A percentile compares a stretch with the other conserved stretches of the same genome.
Conservation (phyloP, 1,284 basidiomycete species). For the Microbotryum violaceum region DNA sequence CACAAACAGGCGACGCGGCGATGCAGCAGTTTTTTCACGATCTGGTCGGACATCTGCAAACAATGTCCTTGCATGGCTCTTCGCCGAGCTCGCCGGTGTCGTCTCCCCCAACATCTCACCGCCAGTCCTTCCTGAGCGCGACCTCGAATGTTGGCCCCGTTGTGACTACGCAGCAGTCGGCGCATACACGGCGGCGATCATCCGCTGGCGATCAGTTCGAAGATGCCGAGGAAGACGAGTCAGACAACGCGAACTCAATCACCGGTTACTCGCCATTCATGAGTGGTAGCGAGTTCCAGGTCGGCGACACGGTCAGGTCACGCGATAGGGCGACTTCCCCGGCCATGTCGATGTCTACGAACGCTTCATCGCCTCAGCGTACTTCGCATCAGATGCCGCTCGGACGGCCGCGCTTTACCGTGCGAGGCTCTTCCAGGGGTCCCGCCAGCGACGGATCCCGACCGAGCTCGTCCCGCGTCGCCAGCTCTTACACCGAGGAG, state of each 20-base stretch:
- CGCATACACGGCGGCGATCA: constrained; percentile 18
- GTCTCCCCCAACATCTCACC: constrained; percentile 36
- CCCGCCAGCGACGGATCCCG: neutral
- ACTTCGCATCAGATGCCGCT: neutral
- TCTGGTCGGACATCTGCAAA: constrained; percentile 68
- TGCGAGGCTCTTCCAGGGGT: constrained; percentile 16
- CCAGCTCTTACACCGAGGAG: constrained; percentile 11
- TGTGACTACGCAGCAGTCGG: constrained; percentile 7
- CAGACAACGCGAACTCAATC: constrained; percentile 35
- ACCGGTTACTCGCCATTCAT: constrained; percentile 19
- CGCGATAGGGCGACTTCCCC: constrained; percentile 4
- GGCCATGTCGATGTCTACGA: constrained; percentile 20
- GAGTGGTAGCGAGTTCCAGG: constrained; percentile 1
- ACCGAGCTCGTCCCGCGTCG: neutral
- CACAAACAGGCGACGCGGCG: constrained; percentile 57
- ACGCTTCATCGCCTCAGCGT: constrained; percentile 9
- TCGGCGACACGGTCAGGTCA: constrained; percentile 1
- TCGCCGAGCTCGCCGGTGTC: constrained; percentile 8
- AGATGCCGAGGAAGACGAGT: constrained; percentile 50
- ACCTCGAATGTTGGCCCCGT: constrained; percentile 13
- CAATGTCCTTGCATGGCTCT: constrained; percentile 50
- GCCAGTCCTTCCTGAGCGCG: constrained; percentile 18
- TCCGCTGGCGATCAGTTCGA: constrained; percentile 45
- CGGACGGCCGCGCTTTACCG: constrained; percentile 12
- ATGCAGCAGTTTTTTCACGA: constrained; percentile 73